phyloP scores from a whole-genome alignment of 345 rosid species.

The Eucalyptus tenuipes region DNA sequence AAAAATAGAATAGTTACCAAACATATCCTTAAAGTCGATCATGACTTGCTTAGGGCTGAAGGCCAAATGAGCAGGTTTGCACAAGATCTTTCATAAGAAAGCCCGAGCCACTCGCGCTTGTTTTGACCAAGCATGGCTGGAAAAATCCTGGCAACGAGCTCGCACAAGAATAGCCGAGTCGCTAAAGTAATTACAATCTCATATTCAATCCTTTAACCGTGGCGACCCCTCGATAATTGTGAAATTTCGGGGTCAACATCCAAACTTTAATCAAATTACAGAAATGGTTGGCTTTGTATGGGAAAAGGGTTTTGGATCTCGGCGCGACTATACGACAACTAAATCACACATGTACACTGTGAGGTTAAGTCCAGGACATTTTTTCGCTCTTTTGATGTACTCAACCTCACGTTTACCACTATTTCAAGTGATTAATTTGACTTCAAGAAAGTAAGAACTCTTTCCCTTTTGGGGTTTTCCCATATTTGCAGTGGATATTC shows the following conservation, averaged over 20 bases:
- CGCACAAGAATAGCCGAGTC: neutral
- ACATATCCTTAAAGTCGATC: neutral
- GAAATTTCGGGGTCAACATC: too few relatives aligned
- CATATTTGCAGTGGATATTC: slow-evolving; percentile 59
- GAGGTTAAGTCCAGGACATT: neutral
- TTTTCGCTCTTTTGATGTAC: neutral
- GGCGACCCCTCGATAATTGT: neutral
- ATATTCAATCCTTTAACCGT: neutral
- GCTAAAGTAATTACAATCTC: neutral
- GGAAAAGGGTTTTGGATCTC: neutral
- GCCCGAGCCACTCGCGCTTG: neutral
- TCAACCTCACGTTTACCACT: neutral
- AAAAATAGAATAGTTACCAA: accelerated
- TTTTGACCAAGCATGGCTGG: neutral
- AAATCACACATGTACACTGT: neutral
- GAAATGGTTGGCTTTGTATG: neutral
- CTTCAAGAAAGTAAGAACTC: neutral
- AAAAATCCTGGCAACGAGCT: neutral
- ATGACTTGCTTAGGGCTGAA: neutral
- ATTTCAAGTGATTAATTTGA: neutral
- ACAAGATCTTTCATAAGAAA: neutral
- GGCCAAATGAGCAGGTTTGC: neutral
- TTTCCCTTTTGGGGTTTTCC: neutral
- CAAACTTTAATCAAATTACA: neutral
- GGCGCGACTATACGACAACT: neutral